These are phyloP conservation scores for Ophiostoma ulmi DNA, from an alignment of 2,329 filamentous ascomycete species.

Conservation along the genomic window DNA sequence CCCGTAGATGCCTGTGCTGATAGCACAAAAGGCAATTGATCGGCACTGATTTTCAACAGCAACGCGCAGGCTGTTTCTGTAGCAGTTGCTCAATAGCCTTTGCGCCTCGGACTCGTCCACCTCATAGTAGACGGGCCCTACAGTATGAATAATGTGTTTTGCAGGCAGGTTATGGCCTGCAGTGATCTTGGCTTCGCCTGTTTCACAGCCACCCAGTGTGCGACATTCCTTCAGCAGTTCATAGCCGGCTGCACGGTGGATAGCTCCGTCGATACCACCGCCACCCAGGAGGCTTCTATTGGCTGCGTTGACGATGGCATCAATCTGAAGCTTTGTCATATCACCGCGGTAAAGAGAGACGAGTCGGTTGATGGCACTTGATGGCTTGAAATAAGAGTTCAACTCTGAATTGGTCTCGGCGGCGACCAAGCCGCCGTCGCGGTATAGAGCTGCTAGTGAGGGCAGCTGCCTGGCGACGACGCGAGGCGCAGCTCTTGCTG, in stretches of 20 bases:
- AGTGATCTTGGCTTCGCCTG: slow-evolving; percentile 80
- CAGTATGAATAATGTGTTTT: slow-evolving; percentile 79
- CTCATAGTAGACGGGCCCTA: slow-evolving; percentile 69
- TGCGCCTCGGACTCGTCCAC: slow-evolving; percentile 34
- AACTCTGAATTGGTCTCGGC: background rate
- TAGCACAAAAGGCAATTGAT: slow-evolving; percentile 73
- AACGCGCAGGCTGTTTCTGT: slow-evolving; percentile 65
- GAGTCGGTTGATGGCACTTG: slow-evolving; percentile 60
- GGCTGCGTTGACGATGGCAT: slow-evolving; percentile 90
- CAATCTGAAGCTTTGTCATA: slow-evolving; percentile 72
- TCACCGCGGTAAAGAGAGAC: slow-evolving; percentile 68
- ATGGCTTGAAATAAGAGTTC: slow-evolving; percentile 31
- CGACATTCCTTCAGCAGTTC: slow-evolving; percentile 64
- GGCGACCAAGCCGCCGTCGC: background rate
- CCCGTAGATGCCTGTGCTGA: slow-evolving; percentile 87
- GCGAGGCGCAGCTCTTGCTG: background rate
- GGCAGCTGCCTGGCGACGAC: background rate
- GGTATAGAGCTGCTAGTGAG: slow-evolving; percentile 13
- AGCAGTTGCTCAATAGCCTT: slow-evolving; percentile 56
- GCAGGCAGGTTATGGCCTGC: slow-evolving; percentile 69
- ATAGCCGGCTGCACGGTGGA: slow-evolving; percentile 75
- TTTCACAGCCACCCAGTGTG: slow-evolving; percentile 65
- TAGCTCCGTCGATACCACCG: slow-evolving; percentile 85
- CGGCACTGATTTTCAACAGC: slow-evolving; percentile 61
- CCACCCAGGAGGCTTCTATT: slow-evolving; percentile 75